Percentiles rank a stretch among this genome's conserved stretches.
phyloP scores from a whole-genome alignment of 2,329 filamentous ascomycete species.

The Polychaeton citri region DNA sequence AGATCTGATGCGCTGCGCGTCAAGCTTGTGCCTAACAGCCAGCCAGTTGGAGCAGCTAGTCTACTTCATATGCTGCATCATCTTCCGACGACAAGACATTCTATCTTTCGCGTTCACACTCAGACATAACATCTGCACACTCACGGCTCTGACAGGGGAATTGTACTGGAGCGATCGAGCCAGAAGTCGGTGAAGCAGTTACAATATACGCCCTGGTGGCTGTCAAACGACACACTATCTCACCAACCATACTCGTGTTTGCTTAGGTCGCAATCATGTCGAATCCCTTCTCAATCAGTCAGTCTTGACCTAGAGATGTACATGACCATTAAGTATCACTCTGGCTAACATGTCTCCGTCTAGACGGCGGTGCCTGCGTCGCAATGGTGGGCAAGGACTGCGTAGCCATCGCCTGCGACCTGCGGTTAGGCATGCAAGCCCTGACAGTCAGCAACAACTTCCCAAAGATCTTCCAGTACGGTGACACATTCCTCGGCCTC shows the following conservation, averaged over 20 bases:
- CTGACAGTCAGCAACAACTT: slow-evolving; percentile 99
- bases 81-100: too few relatives aligned
- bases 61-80: too few relatives aligned
- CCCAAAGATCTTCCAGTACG: slow-evolving; percentile 98
- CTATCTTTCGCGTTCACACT: too few relatives aligned
- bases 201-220: too few relatives aligned
- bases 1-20: not conserved
- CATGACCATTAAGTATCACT: slow-evolving; percentile 4
- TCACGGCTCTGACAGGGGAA: too few relatives aligned
- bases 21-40: not conserved
- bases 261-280: slow-evolving; percentile 39
- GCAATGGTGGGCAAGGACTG: slow-evolving; percentile 99
- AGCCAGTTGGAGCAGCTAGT: too few relatives aligned
- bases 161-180: too few relatives aligned
- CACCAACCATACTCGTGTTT: too few relatives aligned
- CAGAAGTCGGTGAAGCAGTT: too few relatives aligned
- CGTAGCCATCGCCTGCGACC: slow-evolving; percentile 97
- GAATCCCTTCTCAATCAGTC: slow-evolving; percentile 94
- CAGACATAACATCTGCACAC: too few relatives aligned
- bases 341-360: slow-evolving; percentile 7
- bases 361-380: slow-evolving; percentile 82
- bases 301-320: slow-evolving; percentile 21
- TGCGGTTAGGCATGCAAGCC: slow-evolving; percentile 90
- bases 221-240: too few relatives aligned
- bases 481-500: slow-evolving; percentile 86